Evolutionary conservation across 2,329 filamentous ascomycete genomes (phyloP), one percentile per base, ranked within the genome.

Genomic region (Apiospora phragmitis): DNA sequence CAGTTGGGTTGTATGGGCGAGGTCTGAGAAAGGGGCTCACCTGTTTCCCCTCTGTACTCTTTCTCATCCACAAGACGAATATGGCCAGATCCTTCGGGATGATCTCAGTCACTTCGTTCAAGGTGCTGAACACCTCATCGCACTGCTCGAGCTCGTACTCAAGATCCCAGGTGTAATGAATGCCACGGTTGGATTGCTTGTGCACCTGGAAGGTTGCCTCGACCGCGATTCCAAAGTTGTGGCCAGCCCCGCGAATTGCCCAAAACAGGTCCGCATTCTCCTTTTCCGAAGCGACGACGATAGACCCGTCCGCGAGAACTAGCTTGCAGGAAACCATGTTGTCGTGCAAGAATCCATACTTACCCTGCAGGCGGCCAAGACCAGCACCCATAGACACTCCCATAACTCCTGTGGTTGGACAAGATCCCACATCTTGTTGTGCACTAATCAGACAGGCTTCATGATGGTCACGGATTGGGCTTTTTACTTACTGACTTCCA

Each of bases 41-140:
- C 42, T 67, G 38, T n/a, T 67, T 42, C 7, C 65, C 65, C 12
- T 45, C 38, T 29, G 65, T 67, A 24, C 65, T 42, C n/a, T 45
- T 67, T n/a, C 65, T 67, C 65, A 67, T 67, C 65, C 65, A 67
- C n/a, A 45, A 21, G 11, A 67, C 65, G 65, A 67, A 67, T 18
- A 67, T 42, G 8, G 65, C 65, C 38, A 67, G 24, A 8, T 67
- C 65, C 26, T 45, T 42, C 2, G 65, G 65, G 38, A 67, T 67
- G 12, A 16, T 45, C 38, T 67, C 65, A 0, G 42, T 67, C 1
- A 45, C 65, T 18, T 45, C 65, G 16, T 67, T 45, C 14, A 67
- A 32, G 6, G 65, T 45, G 12, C n/a, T 11, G 18, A 67, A 67
- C 1, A 67, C 65, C 0, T 67, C 65, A 45, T 67, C 65, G 9